phyloP scores from a whole-genome alignment of 1,284 basidiomycete genomes.

The Anthracocystis panici-leucophaei region DNA sequence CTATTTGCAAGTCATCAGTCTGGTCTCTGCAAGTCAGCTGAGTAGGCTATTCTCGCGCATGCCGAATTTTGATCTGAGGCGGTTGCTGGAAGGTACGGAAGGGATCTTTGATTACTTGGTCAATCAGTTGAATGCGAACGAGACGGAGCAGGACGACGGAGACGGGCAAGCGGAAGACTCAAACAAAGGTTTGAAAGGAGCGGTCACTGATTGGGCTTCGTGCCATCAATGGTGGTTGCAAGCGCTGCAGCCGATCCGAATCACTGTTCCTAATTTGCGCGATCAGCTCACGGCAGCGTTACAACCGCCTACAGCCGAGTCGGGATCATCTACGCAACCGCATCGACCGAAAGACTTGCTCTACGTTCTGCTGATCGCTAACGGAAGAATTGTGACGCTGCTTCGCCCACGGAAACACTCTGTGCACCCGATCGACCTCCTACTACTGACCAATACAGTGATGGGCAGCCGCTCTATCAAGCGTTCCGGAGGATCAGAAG shows the following conservation, averaged over 20 bases:
- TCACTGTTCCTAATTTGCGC: conserved; percentile 73
- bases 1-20: conserved; percentile 89
- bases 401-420: conserved; percentile 91
- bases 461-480: conserved; percentile 74
- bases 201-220: conserved; percentile 61
- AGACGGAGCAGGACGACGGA: conserved; percentile 17
- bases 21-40: conserved; percentile 87
- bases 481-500: conserved; percentile 66
- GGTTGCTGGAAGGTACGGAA: conserved; percentile 80
- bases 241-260: conserved; percentile 82
- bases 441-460: conserved; percentile 72
- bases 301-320: conserved; percentile 41
- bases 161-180: background rate
- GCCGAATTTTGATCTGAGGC: conserved; percentile 89
- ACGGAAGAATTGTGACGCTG: conserved; percentile 84
- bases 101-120: conserved; percentile 56
- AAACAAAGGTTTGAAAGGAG: background rate
- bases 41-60: conserved; percentile 85
- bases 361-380: conserved; percentile 86
- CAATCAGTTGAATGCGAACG: conserved; percentile 47
- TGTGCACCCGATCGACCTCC: conserved; percentile 79
- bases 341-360: conserved; percentile 80
- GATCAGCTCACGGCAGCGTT: conserved; percentile 73
- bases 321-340: conserved; percentile 17
- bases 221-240: conserved; percentile 77